Evolutionary conservation across 2,329 filamentous ascomycete species (phyloP).

Genomic region (Emydomyces testavorans): DNA sequence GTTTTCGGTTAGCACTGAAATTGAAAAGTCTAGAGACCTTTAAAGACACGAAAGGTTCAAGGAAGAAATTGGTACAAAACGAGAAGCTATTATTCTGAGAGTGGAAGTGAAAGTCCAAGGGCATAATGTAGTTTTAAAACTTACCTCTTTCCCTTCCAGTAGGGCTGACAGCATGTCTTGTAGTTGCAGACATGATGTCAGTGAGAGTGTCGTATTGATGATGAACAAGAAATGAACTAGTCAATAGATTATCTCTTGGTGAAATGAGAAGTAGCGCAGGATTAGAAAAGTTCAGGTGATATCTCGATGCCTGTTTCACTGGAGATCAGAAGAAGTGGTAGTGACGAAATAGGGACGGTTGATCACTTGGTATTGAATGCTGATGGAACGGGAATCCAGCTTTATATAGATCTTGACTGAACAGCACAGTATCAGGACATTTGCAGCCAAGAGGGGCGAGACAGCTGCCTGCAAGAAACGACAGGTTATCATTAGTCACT

Average conservation of each 20-base stretch:
- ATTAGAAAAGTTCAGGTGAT: not conserved
- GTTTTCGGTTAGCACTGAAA: not conserved
- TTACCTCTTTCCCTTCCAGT: slow-evolving; percentile 4
- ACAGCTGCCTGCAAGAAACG: too few species aligned
- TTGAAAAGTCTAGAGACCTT: not conserved
- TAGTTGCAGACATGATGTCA: slow-evolving; percentile 10
- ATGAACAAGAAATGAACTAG: not conserved
- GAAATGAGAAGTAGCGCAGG: too few species aligned
- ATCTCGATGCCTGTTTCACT: not conserved
- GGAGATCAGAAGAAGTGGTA: not conserved
- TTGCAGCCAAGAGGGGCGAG: too few species aligned
- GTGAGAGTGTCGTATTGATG: not conserved
- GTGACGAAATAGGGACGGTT: not conserved
- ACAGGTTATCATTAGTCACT: too few species aligned
- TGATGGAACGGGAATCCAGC: too few species aligned
- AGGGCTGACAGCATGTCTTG: slow-evolving; percentile 1
- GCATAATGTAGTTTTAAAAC: not conserved
- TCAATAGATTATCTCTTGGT: too few species aligned
- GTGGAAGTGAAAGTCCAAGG: not conserved
- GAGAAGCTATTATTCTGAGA: not conserved
- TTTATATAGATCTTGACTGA: too few species aligned
- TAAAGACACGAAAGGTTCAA: too few species aligned
- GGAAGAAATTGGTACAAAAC: too few species aligned
- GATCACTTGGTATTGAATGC: not conserved
- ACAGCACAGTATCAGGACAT: too few species aligned